Percentiles rank a stretch among this genome's conserved stretches.
Conservation (phyloP, 345 rosid species). For the Sonneratia alba region DNA sequence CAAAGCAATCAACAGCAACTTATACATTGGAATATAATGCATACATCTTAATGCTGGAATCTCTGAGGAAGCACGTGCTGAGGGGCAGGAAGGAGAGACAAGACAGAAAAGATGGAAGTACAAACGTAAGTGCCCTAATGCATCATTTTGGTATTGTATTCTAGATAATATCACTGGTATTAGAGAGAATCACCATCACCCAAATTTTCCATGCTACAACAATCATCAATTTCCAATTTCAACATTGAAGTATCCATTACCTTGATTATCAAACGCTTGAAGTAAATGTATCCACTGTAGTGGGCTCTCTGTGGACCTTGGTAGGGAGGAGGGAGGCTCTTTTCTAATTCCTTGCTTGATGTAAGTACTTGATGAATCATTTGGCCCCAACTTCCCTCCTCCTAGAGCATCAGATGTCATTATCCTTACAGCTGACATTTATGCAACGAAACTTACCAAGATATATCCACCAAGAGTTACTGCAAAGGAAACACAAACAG, state of each 20-base stretch:
- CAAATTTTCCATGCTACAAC: constrained; percentile 1
- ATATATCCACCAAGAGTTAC: background rate
- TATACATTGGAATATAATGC: constrained; percentile 1
- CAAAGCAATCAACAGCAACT: constrained; percentile 4
- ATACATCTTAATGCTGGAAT: background rate
- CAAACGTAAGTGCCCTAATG: background rate
- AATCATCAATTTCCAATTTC: background rate
- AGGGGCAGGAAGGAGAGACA: background rate
- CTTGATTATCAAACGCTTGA: constrained; percentile 77
- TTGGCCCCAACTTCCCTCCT: constrained; percentile 32
- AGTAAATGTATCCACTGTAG: constrained; percentile 85
- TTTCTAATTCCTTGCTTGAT: constrained; percentile 57
- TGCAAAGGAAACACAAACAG: background rate
- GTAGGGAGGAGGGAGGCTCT: constrained; percentile 44
- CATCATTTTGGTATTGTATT: background rate
- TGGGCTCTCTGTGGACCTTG: constrained; percentile 57
- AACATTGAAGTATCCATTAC: constrained; percentile 17
- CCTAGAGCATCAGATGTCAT: constrained; percentile 35
- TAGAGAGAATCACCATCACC: background rate
- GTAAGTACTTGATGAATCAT: constrained; percentile 59
- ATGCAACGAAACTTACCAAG: constrained; percentile 6
- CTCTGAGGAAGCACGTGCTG: background rate
- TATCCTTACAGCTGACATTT: constrained; percentile 51
- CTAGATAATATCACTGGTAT: too few relatives aligned
- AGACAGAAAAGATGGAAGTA: background rate